Percentiles rank a stretch among this genome's conserved stretches.
phyloP scores from a whole-genome alignment of 1,139 yeast genomes.

The Hemisphaericaspora xylofermentans region DNA sequence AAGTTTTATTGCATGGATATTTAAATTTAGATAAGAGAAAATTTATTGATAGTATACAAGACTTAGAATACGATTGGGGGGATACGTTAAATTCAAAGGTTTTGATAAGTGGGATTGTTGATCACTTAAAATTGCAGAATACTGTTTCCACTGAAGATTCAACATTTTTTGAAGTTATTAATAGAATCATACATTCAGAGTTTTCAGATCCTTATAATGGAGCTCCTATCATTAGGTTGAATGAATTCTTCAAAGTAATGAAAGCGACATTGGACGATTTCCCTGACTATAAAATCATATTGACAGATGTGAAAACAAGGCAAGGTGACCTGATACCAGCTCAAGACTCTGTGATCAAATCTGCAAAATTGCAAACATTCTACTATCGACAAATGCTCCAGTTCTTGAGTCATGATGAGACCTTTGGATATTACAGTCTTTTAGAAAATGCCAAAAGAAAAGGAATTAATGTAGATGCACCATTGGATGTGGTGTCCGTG shows the following conservation, averaged over 20 bases:
- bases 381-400: conserved; percentile 51
- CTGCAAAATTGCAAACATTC: conserved; percentile 57
- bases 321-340: conserved; percentile 38
- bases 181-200: conserved; percentile 12
- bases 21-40: conserved; percentile 29
- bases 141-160: conserved; percentile 16
- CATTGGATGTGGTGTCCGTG: conserved; percentile 40
- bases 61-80: conserved; percentile 4
- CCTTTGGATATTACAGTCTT: conserved; percentile 33
- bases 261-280: conserved; percentile 6
- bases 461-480: conserved; percentile 47
- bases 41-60: conserved; percentile 20
- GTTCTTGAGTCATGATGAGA: conserved; percentile 25
- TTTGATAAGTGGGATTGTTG: conserved; percentile 63
- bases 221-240: conserved; percentile 21
- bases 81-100: conserved; percentile 19
- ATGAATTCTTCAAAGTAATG: conserved; percentile 18
- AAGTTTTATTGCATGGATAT: conserved; percentile 56
- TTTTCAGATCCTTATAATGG: conserved; percentile 14
- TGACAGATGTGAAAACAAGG: conserved; percentile 64
- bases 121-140: conserved; percentile 37
- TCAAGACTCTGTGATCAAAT: conserved; percentile 45
- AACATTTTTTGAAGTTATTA: conserved; percentile 27
- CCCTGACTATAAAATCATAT: conserved; percentile 21
- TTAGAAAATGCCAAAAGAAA: conserved; percentile 46